A percentile compares a stretch with the other conserved stretches of the same genome.
These are phyloP conservation scores for Spathaspora hagerdaliae DNA, from an alignment of 805 yeast species.

Conservation along the genomic window DNA sequence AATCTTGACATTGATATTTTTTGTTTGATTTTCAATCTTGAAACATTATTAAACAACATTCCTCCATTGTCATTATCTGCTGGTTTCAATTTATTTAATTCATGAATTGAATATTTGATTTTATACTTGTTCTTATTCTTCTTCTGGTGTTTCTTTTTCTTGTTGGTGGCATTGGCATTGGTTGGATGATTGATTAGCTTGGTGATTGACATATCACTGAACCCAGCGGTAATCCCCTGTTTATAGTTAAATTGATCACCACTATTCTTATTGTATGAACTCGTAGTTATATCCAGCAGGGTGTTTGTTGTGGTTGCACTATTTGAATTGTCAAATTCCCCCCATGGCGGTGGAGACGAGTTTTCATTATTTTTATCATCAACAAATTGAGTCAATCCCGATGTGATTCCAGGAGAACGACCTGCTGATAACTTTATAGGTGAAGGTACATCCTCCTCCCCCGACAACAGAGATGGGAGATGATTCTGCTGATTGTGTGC, in stretches of 20 bases:
- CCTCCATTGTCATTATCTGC: too few species aligned
- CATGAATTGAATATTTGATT: neutral
- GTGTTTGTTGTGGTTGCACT: neutral
- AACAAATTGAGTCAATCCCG: conserved; percentile 4
- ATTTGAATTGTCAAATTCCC: neutral
- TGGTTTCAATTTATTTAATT: neutral
- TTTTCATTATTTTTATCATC: neutral
- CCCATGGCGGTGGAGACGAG: neutral
- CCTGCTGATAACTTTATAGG: neutral
- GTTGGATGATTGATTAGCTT: neutral
- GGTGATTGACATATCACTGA: conserved; percentile 3
- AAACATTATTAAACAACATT: neutral
- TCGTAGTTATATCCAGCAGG: neutral
- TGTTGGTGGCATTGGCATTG: too few species aligned
- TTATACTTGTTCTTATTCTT: neutral
- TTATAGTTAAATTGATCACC: too few species aligned
- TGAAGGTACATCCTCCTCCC: neutral
- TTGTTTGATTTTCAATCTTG: neutral
- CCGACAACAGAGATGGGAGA: neutral
- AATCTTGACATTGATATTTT: conserved; percentile 11
- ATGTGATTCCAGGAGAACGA: neutral
- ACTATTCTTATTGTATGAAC: neutral
- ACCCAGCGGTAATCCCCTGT: neutral
- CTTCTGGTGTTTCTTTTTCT: too few species aligned
- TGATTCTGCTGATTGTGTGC: neutral